phyloP scores from a whole-genome alignment of 208 protist genomes.

The Acanthamoeba triangularis region DNA sequence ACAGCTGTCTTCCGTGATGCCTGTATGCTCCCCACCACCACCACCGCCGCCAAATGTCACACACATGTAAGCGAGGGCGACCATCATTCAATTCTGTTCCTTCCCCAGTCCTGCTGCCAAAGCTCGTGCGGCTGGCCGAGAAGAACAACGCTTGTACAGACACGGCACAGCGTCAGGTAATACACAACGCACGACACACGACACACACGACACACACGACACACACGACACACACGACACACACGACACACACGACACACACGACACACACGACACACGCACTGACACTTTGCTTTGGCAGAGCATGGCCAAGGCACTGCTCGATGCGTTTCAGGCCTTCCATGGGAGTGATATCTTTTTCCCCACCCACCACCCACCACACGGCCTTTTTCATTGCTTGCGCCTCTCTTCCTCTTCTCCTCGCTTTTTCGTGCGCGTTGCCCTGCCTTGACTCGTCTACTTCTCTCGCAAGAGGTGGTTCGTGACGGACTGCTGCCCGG shows the following conservation, averaged over 20 bases:
- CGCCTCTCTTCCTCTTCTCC: neutral
- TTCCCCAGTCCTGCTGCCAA: neutral
- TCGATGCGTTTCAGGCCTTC: conserved; percentile 68
- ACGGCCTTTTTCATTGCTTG: neutral
- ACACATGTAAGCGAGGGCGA: too few species aligned
- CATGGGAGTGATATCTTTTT: conserved; percentile 59
- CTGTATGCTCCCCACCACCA: conserved; percentile 28
- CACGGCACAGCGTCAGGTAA: neutral
- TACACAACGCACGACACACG: neutral
- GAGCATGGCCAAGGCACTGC: conserved; percentile 1
- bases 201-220: neutral
- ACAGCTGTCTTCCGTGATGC: conserved; percentile 48
- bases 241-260: neutral
- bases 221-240: neutral
- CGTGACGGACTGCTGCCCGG: conserved; percentile 62
- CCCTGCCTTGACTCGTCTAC: conserved; percentile 5
- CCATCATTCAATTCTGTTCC: too few species aligned
- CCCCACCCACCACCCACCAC: neutral
- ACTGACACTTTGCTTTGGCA: neutral
- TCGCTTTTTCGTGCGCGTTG: neutral
- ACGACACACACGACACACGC: neutral
- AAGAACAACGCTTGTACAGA: conserved; percentile 73
- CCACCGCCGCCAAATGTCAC: too few species aligned
- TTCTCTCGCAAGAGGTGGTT: conserved; percentile 50
- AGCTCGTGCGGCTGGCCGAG: conserved; percentile 48